phyloP scores from a whole-genome alignment of 2,329 filamentous ascomycete species.

The Ceratocystis cubensis region DNA sequence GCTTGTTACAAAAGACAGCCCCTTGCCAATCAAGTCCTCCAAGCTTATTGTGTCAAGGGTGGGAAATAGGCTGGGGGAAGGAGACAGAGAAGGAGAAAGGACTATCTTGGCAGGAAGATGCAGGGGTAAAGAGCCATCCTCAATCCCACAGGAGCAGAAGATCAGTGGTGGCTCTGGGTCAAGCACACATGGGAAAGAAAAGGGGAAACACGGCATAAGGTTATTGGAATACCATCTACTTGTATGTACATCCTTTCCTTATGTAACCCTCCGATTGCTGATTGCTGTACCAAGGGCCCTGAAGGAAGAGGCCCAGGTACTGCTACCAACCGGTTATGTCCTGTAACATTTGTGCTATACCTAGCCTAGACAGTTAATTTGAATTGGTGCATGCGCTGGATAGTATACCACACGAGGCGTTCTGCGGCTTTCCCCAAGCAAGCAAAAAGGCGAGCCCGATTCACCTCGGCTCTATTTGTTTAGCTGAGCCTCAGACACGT shows the following conservation, averaged over 20 bases:
- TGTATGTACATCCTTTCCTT: background rate
- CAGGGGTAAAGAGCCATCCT: background rate
- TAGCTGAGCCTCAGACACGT: too few relatives aligned
- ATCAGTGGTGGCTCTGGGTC: background rate
- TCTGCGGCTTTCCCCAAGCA: background rate
- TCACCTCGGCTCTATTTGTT: background rate
- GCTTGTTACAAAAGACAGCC: background rate
- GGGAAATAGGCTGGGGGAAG: background rate
- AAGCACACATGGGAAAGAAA: background rate
- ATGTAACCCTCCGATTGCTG: background rate
- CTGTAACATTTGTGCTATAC: background rate
- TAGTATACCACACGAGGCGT: background rate
- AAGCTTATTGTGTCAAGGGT: background rate
- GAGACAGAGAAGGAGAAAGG: background rate
- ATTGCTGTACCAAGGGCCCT: background rate
- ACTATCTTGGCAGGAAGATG: conserved; percentile 5
- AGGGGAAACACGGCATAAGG: background rate
- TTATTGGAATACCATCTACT: background rate
- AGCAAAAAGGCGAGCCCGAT: background rate
- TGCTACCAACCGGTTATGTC: background rate
- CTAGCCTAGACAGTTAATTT: background rate
- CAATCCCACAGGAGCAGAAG: background rate
- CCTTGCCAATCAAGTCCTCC: conserved; percentile 6
- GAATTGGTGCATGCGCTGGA: background rate
- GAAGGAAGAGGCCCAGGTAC: background rate